Percentiles rank a stretch among this genome's conserved stretches.
phyloP scores from a whole-genome alignment of 306 rosid species.

The Prunus campanulata region DNA sequence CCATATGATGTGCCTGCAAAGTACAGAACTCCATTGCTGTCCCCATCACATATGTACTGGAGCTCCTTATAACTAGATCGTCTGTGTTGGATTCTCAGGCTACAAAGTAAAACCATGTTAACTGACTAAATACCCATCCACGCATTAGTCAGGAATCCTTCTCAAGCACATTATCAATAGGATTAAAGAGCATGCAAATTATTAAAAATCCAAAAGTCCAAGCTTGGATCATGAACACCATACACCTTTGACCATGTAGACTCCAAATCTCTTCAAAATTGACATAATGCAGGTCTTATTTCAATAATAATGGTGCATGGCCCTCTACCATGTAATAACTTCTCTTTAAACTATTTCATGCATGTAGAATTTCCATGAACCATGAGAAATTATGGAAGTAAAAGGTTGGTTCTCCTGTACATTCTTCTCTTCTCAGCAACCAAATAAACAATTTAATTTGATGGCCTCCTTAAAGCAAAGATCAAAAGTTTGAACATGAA shows the following conservation, averaged over 20 bases:
- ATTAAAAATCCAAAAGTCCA: not conserved
- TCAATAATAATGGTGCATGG: not conserved
- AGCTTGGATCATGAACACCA: not conserved
- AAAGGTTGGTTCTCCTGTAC: not conserved
- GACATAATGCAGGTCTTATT: not conserved
- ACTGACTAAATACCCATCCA: not conserved
- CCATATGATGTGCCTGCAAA: slow-evolving; percentile 92
- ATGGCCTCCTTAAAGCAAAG: not conserved
- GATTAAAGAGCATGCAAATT: not conserved
- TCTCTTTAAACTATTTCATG: not conserved
- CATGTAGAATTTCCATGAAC: not conserved
- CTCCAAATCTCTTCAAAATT: not conserved
- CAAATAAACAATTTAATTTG: not conserved
- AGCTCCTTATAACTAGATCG: slow-evolving; percentile 90
- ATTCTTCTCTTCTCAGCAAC: not conserved
- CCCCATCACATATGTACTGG: slow-evolving; percentile 85
- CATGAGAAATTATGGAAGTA: not conserved
- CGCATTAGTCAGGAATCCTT: not conserved
- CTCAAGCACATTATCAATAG: not conserved
- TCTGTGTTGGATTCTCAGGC: slow-evolving; percentile 75
- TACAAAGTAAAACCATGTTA: slow-evolving; percentile 25
- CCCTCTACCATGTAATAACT: not conserved
- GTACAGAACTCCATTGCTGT: slow-evolving; percentile 80
- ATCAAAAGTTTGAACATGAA: slow-evolving; percentile 9
- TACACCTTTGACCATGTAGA: not conserved